Evolutionary conservation across 2,329 filamentous ascomycete species (phyloP), one percentile per base, ranked within the genome.

Genomic region (Paraphaeosphaeria sporulosa): DNA sequence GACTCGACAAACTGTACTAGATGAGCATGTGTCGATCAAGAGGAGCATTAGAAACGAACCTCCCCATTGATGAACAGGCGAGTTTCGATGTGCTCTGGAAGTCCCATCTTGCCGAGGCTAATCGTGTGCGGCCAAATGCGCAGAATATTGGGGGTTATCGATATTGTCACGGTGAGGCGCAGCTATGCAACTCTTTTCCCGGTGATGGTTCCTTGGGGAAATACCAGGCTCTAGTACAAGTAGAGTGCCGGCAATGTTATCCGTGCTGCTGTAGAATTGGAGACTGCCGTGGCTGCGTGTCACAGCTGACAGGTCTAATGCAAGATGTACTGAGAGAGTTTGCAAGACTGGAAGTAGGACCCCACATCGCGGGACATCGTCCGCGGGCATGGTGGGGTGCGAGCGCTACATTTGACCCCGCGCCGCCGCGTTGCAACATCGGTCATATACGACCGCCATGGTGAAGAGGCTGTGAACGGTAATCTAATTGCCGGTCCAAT

Each of bases 41-140:
- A 10, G 43, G 12, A 23, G n/a, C 38, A 9, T 23, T 8, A 12
- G 1, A 17, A 9, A 58, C 64, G n/a, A 60, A 74, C 72, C 57
- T 74, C 70, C 61, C 73, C 73, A 47, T 76, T 75, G 58, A 76
- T 75, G 66, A 74, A 75, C 9, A 74, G 71, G 36, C 73, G 72
- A 25, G 72, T 73, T 55, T 76, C 73, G 42, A 76, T 74, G 4
- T 70, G 60, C 25, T 74, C 65, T 27, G 71, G 72, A 19, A 72
- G 54, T 23, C 67, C 64, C 72, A 75, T 75, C 4, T 55, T 66
- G 59, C 25, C 30, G 8, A n/a, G n/a, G 32, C 21, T 21, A n/a
- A 17, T 46, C 5, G 3, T 34, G 8, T 42, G 49, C 19, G 34
- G 23, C 5, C 10, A 34, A 27, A 13, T 43, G 25, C 38, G 23